Evolutionary conservation across 2,329 filamentous ascomycete genomes (phyloP), one percentile per base, ranked within the genome.

Genomic region (Aspergillus quadricinctus): DNA sequence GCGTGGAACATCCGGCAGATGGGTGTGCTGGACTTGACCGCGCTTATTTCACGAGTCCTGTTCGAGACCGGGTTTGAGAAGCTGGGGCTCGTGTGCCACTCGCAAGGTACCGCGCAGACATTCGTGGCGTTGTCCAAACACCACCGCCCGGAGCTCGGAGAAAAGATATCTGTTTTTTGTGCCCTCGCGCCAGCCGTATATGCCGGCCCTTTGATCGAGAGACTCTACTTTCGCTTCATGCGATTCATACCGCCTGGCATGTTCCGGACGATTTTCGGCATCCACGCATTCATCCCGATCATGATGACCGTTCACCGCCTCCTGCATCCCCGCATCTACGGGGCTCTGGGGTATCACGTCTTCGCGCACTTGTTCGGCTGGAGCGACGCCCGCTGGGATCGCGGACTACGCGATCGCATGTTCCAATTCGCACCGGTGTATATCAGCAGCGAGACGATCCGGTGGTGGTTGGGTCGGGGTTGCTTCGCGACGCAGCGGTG

Each of bases 1-100:
- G 86, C 87, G 43, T 97, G 93, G 93, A 96, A 96, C 63, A 95
- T 97, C 54, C 85, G 90, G 0, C 90, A 96, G 68, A 95, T 97
- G 89, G 93, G 92, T 3, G 87, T 92, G 1, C 85, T 95, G 69
- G 93, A 97, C 69, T 81, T 97, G 2, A 83, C 92, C 0, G 92
- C 92, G 0, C 80, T 97, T 35, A 83, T 89, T 1, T 90, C 88
- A 0, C 85, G 90, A 5, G 90, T 97, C 1, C 80, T 96, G 1
- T 81, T 81, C 41, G 88, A 95, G 74, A 97, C 92, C 0, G 87
- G 88, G 0, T 96, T 95, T 66, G 78, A 84, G 17, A 94, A 93
- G 70, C 79, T 96, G 4, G 92, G 88, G 0, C 81, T 97, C 1
- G 83, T 96, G 25, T 89, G 87, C 54, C 93, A 97, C 72, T 94